Percentiles rank a stretch among this genome's conserved stretches.
Conservation (phyloP, 139 green algal species). For the Diplosphaera chodatii region DNA sequence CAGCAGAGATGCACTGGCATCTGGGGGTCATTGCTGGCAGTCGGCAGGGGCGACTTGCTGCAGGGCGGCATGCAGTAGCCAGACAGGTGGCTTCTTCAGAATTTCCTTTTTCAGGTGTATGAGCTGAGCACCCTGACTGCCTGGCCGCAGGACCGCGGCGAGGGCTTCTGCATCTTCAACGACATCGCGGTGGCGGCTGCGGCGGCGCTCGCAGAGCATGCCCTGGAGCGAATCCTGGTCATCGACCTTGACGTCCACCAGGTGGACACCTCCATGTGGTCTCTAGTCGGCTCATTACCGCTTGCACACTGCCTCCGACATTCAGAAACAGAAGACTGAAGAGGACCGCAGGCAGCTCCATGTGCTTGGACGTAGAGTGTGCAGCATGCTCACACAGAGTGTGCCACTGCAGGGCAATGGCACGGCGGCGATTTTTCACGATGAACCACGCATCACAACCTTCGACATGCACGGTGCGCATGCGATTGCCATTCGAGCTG, state of each 20-base stretch:
- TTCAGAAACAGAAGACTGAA: not conserved
- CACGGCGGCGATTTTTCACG: conserved; percentile 57
- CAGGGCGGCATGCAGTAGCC: no score
- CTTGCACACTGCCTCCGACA: no score
- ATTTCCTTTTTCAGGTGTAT: not conserved
- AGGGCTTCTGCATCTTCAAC: conserved; percentile 66
- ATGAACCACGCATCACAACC: conserved; percentile 51
- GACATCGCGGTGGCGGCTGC: conserved; percentile 32
- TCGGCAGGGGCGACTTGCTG: no score
- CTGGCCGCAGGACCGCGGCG: conserved; percentile 18
- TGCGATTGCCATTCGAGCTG: no score
- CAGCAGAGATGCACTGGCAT: no score
- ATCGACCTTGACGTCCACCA: conserved; percentile 61
- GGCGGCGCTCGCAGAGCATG: conserved; percentile 26
- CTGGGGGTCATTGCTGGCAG: no score
- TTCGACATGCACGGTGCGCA: conserved; percentile 57
- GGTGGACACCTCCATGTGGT: not conserved
- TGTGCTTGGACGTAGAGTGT: no score
- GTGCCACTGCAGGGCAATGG: conserved; percentile 42
- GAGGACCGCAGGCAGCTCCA: not conserved
- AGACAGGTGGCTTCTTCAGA: no score
- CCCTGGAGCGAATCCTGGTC: conserved; percentile 38
- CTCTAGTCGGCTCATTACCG: no score
- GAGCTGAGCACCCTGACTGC: not conserved
- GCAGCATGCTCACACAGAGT: not conserved